Evolutionary conservation across 805 yeast species (phyloP).

Genomic region (Diddensiella transvaalensis): DNA sequence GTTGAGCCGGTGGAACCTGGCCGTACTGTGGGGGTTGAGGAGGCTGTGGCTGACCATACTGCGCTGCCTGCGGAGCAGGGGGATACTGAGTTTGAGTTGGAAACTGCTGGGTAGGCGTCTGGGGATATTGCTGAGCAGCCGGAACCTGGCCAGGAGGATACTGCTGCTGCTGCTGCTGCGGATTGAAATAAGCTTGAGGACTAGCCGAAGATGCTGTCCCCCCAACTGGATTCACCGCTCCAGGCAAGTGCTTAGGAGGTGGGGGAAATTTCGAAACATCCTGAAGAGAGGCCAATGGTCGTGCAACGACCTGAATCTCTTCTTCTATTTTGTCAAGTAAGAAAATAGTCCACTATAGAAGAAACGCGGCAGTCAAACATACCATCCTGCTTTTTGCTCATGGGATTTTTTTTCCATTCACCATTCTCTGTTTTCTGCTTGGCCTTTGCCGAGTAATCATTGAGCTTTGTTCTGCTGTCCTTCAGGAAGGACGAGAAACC

Average conservation of each 20-base stretch:
- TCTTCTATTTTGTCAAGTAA: constrained; percentile 7
- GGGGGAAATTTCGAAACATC: constrained; percentile 40
- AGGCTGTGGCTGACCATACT: constrained; percentile 18
- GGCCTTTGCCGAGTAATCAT: constrained; percentile 19
- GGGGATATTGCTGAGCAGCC: constrained; percentile 1
- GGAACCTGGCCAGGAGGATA: constrained; percentile 7
- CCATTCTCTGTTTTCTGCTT: constrained; percentile 13
- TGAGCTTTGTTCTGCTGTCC: constrained; percentile 18
- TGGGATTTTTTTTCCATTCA: constrained; percentile 16
- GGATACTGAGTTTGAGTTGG: constrained; percentile 12
- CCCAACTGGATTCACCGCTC: constrained; percentile 20
- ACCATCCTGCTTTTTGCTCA: constrained; percentile 1
- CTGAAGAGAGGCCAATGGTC: constrained; percentile 32
- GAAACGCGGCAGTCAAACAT: too few species aligned
- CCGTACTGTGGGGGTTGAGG: constrained; percentile 18
- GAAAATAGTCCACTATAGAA: too few species aligned
- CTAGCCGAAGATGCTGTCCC: constrained; percentile 22
- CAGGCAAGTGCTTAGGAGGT: constrained; percentile 44
- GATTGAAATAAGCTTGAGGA: not conserved
- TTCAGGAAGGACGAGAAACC: constrained; percentile 15
- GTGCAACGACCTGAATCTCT: constrained; percentile 16
- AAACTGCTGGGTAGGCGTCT: not conserved
- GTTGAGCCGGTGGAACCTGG: constrained; percentile 11
- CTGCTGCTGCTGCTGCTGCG: constrained; percentile 11
- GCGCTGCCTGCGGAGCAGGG: constrained; percentile 11